A percentile compares a stretch with the other conserved stretches of the same genome.
These are phyloP conservation scores for Alternaria triticimaculans DNA, from an alignment of 2,329 filamentous ascomycete genomes.

Conservation along the genomic window DNA sequence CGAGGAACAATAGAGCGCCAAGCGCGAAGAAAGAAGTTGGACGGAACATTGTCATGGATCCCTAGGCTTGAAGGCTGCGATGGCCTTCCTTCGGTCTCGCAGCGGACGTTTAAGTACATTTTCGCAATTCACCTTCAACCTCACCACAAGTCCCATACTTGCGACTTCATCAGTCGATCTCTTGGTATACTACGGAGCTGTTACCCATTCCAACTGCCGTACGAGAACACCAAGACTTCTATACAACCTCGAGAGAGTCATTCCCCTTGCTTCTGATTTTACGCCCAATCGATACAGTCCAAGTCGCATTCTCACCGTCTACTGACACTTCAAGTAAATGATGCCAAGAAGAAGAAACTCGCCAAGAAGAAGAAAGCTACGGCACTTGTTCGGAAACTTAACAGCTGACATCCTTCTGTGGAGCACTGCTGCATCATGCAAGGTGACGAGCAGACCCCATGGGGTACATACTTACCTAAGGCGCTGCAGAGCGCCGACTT, in stretches of 20 bases:
- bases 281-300: background rate
- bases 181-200: background rate
- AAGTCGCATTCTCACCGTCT: background rate
- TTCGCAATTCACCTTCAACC: background rate
- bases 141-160: background rate
- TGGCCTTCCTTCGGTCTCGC: background rate
- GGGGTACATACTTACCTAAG: background rate
- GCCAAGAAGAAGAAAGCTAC: background rate
- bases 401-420: background rate
- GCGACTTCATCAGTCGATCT: background rate
- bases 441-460: background rate
- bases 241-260: background rate
- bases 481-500: background rate
- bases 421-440: background rate
- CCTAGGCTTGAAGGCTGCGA: background rate
- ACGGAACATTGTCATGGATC: slow-evolving; percentile 10
- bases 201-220: background rate
- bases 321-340: slow-evolving; percentile 1
- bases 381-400: slow-evolving; percentile 1
- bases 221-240: slow-evolving; percentile 1
- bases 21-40: slow-evolving; percentile 12
- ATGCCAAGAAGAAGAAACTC: slow-evolving; percentile 4
- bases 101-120: slow-evolving; percentile 3
- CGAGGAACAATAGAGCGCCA: slow-evolving; percentile 11
- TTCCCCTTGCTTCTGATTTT: background rate